Percentiles rank a stretch among this genome's conserved stretches.
Evolutionary conservation across 2,329 filamentous ascomycete genomes (phyloP).

Genomic region (Ceratocystis lukuohia): DNA sequence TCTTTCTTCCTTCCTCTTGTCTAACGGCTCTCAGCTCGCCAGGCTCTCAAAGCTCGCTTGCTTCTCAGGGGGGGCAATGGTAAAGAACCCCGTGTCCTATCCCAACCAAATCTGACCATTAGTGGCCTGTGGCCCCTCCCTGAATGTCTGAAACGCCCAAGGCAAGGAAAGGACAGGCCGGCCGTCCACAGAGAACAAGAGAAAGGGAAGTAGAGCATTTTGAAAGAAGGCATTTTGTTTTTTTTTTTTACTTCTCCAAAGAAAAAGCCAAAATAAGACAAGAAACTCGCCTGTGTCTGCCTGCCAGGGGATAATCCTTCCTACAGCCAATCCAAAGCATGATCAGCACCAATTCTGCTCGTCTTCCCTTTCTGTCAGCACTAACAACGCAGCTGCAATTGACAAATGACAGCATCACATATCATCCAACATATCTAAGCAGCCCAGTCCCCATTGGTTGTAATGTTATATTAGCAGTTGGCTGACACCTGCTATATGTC

Average conservation of each 20-base stretch:
- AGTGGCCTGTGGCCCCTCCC: slow-evolving; percentile 1
- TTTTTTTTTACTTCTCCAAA: neutral
- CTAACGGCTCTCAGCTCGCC: neutral
- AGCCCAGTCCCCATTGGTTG: neutral
- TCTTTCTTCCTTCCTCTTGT: slow-evolving; percentile 3
- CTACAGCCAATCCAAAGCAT: neutral
- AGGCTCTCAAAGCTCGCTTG: neutral
- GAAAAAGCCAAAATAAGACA: neutral
- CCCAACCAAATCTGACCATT: neutral
- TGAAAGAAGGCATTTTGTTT: neutral
- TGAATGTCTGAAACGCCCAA: slow-evolving; percentile 6
- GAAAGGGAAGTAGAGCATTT: neutral
- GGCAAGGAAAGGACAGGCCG: slow-evolving; percentile 1
- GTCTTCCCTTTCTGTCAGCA: neutral
- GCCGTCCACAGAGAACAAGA: neutral
- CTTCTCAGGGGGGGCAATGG: neutral
- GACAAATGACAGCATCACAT: neutral
- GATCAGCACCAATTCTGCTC: neutral
- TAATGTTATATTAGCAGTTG: neutral
- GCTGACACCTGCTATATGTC: neutral
- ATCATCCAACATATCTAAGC: neutral
- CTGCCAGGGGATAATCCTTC: neutral
- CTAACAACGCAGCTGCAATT: neutral
- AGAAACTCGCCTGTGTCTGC: neutral
- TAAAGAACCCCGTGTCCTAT: neutral